Evolutionary conservation across 2,329 filamentous ascomycete species (phyloP).

Genomic region (Ophiostoma sp.): DNA sequence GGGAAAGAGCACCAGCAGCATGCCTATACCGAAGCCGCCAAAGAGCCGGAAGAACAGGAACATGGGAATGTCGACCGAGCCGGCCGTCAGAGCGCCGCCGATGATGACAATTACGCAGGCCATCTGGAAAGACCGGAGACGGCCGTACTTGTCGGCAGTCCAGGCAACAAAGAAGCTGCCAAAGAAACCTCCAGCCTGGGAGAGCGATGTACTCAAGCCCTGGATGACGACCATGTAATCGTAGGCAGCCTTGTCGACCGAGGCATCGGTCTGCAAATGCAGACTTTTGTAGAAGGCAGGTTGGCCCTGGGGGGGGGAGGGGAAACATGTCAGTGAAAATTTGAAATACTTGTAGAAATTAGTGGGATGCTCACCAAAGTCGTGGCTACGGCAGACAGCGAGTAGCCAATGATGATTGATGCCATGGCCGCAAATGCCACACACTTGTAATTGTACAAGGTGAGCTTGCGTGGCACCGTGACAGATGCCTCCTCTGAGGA

Average conservation of each 20-base stretch:
- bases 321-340: no score
- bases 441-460: constrained; percentile 18
- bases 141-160: constrained; percentile 11
- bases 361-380: not conserved
- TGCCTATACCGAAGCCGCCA: constrained; percentile 17
- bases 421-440: constrained; percentile 16
- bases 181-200: constrained; percentile 15
- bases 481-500: not conserved
- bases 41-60: constrained; percentile 11
- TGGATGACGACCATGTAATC: constrained; percentile 2
- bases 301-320: constrained; percentile 9
- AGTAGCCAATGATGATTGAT: constrained; percentile 20
- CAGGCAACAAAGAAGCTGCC: constrained; percentile 12
- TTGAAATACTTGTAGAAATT: no score
- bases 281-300: constrained; percentile 14
- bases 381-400: constrained; percentile 14
- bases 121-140: constrained; percentile 18
- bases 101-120: not conserved
- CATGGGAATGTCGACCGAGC: constrained; percentile 11
- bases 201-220: constrained; percentile 17
- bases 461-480: constrained; percentile 4
- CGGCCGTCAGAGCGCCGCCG: constrained; percentile 6
- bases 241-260: constrained; percentile 13
- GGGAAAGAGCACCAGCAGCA: constrained; percentile 18
- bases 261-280: not conserved